Evolutionary conservation across 345 rosid species (phyloP).

Genomic region (Sonneratia caseolaris): DNA sequence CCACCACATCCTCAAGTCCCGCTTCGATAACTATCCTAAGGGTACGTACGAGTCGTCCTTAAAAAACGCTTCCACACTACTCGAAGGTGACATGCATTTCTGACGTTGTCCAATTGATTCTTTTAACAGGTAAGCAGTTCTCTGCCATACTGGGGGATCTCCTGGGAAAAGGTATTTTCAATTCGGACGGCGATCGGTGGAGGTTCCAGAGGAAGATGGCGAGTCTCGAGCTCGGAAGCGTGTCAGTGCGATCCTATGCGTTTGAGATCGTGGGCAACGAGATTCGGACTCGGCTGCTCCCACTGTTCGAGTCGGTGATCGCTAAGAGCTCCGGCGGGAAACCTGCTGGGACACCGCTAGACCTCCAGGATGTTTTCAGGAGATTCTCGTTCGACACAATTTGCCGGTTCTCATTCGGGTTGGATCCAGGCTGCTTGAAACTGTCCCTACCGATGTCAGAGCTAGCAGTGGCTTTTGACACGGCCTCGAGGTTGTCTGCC

Average conservation of each 20-base stretch:
- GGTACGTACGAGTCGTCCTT: constrained; percentile 21
- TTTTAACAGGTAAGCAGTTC: constrained; percentile 24
- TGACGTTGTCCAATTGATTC: neutral
- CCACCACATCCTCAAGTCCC: constrained; percentile 51
- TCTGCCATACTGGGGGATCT: constrained; percentile 50
- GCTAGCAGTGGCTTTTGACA: constrained; percentile 51
- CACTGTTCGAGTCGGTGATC: constrained; percentile 22
- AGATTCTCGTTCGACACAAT: constrained; percentile 62
- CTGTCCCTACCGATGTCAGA: constrained; percentile 35
- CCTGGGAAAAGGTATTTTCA: constrained; percentile 67
- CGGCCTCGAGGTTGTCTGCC: constrained; percentile 43
- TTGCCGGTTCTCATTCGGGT: constrained; percentile 52
- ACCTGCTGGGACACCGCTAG: constrained; percentile 11
- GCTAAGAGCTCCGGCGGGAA: neutral
- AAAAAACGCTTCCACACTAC: too few species aligned
- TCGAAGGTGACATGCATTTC: neutral
- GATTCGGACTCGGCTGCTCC: constrained; percentile 31
- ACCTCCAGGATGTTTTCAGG: constrained; percentile 54
- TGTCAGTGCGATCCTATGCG: constrained; percentile 32
- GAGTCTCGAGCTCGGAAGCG: constrained; percentile 48
- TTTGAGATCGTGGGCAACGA: constrained; percentile 34
- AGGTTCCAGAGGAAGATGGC: constrained; percentile 57
- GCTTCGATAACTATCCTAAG: constrained; percentile 58
- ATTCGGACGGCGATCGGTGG: constrained; percentile 60
- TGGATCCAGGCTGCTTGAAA: constrained; percentile 49